Evolutionary conservation across 129 eudicot species (phyloP).

Genomic region (Erigeron canadensis): DNA sequence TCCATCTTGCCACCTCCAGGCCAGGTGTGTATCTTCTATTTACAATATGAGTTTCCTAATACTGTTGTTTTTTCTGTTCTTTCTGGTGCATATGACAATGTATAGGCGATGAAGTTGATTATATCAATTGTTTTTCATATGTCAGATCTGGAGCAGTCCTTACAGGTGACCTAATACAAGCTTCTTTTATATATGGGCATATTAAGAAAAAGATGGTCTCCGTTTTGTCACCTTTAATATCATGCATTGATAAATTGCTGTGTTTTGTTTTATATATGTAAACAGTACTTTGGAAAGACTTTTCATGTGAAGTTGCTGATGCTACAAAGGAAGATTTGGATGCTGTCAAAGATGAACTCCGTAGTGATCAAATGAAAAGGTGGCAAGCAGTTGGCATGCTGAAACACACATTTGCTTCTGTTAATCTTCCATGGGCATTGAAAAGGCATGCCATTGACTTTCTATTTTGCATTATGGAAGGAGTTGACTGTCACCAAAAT

Average conservation of each 20-base stretch:
- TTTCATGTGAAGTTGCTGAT: constrained; percentile 51
- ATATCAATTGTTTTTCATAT: constrained; percentile 57
- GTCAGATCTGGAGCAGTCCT: constrained; percentile 81
- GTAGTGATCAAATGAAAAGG: constrained; percentile 54
- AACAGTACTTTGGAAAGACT: constrained; percentile 78
- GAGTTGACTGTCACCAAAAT: constrained; percentile 27
- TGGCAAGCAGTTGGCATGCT: constrained; percentile 84
- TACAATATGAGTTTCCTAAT: constrained; percentile 4
- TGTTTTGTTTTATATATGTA: constrained; percentile 19
- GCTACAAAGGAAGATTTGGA: constrained; percentile 52
- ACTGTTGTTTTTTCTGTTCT: constrained; percentile 8
- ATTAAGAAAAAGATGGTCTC: constrained; percentile 4
- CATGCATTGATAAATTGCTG: background rate
- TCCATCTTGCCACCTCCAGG: background rate
- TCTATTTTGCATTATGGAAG: constrained; percentile 62
- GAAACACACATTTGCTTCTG: constrained; percentile 58
- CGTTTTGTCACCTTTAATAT: background rate
- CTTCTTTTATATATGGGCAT: background rate
- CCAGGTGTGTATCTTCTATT: background rate
- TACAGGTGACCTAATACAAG: constrained; percentile 50
- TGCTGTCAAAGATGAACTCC: constrained; percentile 54
- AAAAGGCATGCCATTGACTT: constrained; percentile 61
- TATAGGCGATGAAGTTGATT: constrained; percentile 60
- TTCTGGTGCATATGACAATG: constrained; percentile 27
- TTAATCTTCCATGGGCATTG: constrained; percentile 61